Percentiles rank a stretch among this genome's conserved stretches.
Conservation (phyloP, 139 green algal genomes). For the Tetradesmus lagerheimii region DNA sequence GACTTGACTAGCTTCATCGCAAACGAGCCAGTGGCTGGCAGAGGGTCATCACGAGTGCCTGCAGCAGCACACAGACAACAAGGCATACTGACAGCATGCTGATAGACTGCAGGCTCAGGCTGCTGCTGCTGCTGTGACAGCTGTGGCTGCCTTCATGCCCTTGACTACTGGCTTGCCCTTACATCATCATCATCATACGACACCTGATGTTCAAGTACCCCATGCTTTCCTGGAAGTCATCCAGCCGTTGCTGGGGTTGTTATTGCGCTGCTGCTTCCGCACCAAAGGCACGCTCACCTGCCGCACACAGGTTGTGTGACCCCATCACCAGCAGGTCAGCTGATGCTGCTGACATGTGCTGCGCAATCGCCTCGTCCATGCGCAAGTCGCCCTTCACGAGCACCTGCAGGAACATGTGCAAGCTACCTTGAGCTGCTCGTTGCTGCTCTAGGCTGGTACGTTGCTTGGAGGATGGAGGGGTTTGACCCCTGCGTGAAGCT, state of each 20-base stretch:
- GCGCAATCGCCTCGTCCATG: slow-evolving; percentile 6
- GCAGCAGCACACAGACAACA: neutral
- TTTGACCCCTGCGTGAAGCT: too few relatives aligned
- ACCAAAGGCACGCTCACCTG: slow-evolving; percentile 3
- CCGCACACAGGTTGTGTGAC: slow-evolving; percentile 37
- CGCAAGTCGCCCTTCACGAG: slow-evolving; percentile 44
- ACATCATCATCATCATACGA: too few relatives aligned
- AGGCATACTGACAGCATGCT: too few relatives aligned
- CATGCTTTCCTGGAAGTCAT: too few relatives aligned
- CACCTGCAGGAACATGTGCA: slow-evolving; percentile 21
- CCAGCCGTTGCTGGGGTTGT: neutral
- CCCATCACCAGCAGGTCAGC: slow-evolving; percentile 44
- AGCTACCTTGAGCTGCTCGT: too few relatives aligned
- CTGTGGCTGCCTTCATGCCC: neutral
- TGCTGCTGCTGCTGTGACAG: neutral
- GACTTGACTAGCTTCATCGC: slow-evolving; percentile 43
- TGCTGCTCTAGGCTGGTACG: too few relatives aligned
- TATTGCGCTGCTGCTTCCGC: neutral
- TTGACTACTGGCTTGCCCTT: too few relatives aligned
- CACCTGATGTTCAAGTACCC: too few relatives aligned
- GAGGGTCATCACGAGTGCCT: slow-evolving; percentile 42
- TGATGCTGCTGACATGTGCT: neutral
- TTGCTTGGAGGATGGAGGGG: too few relatives aligned
- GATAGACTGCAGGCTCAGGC: too few relatives aligned
- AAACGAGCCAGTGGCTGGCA: slow-evolving; percentile 45